These are phyloP conservation scores for Aspergillus thermomutatus DNA, from an alignment of 2,329 filamentous ascomycete genomes.

Conservation along the genomic window DNA sequence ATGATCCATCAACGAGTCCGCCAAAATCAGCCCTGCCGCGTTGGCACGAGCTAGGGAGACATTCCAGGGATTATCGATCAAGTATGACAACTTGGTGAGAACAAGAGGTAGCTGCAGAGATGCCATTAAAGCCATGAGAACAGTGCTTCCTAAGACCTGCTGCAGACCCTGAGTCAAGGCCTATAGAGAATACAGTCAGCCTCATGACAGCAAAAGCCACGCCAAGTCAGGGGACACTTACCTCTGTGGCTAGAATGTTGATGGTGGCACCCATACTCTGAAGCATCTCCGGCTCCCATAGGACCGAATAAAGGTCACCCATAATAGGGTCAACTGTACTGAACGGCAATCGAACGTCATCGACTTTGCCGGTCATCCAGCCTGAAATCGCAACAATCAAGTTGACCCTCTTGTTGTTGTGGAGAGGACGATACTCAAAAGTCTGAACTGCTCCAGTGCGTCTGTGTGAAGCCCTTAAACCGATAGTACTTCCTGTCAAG, in stretches of 20 bases:
- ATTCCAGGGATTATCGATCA: conserved; percentile 98
- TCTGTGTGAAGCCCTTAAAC: conserved; percentile 76
- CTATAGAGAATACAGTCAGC: conserved; percentile 45
- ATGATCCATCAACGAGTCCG: conserved; percentile 87
- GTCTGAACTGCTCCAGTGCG: conserved; percentile 90
- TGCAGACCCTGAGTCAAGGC: conserved; percentile 94
- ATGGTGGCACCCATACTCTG: conserved; percentile 98
- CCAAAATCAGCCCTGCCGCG: conserved; percentile 83
- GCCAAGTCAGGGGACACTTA: conserved; percentile 39
- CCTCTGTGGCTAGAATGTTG: conserved; percentile 95
- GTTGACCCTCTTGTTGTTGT: conserved; percentile 97
- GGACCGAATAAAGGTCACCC: conserved; percentile 94
- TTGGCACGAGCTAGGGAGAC: conserved; percentile 92
- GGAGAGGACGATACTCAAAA: conserved; percentile 91
- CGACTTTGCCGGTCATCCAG: conserved; percentile 97
- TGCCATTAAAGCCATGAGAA: conserved; percentile 85
- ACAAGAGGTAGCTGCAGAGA: conserved; percentile 89
- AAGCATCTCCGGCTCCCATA: conserved; percentile 98
- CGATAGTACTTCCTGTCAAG: conserved; percentile 81
- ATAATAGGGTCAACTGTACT: conserved; percentile 96
- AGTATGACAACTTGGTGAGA: conserved; percentile 86
- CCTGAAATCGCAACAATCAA: conserved; percentile 92
- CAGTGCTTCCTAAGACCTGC: conserved; percentile 87
- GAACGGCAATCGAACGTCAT: conserved; percentile 92
- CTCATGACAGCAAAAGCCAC: background rate